Conservation (phyloP, 1,284 basidiomycete genomes). For the Sporisorium reilianum region DNA sequence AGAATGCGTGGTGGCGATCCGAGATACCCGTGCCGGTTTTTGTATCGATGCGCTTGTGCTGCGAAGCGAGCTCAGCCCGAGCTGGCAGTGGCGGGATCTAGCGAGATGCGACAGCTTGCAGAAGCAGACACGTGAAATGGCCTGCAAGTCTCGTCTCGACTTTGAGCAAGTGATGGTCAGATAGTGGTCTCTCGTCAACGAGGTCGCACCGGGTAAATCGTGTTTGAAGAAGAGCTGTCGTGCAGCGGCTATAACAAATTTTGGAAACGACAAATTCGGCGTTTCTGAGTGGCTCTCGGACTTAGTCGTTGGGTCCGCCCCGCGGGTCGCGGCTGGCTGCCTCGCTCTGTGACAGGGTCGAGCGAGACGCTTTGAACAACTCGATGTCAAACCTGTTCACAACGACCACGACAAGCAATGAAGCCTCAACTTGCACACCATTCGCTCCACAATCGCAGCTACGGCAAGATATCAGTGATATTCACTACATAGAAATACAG, state of each 20-base stretch:
- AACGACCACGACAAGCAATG: too few relatives aligned
- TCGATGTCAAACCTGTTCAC: too few relatives aligned
- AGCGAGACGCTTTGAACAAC: not conserved
- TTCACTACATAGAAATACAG: constrained; percentile 13
- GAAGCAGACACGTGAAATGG: not conserved
- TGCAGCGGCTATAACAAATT: not conserved
- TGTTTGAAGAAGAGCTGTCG: too few relatives aligned
- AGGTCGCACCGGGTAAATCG: too few relatives aligned
- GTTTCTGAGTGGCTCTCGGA: constrained; percentile 2
- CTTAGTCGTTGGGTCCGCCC: not conserved
- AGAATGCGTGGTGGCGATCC: constrained; percentile 8
- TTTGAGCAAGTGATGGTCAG: too few relatives aligned
- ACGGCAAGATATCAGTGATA: not conserved
- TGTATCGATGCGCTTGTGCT: not conserved
- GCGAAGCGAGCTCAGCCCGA: constrained; percentile 17
- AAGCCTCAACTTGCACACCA: too few relatives aligned
- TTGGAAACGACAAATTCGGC: constrained; percentile 5
- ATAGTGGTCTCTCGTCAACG: not conserved
- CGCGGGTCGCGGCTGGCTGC: not conserved
- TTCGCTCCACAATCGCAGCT: not conserved
- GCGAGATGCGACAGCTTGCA: constrained; percentile 11
- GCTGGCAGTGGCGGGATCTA: constrained; percentile 8
- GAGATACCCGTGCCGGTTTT: not conserved
- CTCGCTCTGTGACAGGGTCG: not conserved
- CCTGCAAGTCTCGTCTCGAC: not conserved